Evolutionary conservation across 768 basidiomycete genomes (phyloP).

Genomic region (Cystobasidium tubakii): DNA sequence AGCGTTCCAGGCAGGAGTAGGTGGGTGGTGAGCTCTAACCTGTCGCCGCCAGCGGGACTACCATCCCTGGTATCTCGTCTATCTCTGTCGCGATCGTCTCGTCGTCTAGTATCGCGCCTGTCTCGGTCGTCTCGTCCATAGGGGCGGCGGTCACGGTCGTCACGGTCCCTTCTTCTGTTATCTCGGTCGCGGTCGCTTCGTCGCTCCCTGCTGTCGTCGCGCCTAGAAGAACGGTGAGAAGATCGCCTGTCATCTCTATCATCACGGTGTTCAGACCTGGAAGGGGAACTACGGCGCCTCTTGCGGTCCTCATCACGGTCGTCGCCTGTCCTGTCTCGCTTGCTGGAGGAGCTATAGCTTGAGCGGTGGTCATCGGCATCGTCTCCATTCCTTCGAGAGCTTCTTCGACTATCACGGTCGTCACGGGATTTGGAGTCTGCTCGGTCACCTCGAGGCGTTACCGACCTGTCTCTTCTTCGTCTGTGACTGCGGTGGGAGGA

Average conservation of each 20-base stretch:
- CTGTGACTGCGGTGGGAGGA: conserved; percentile 22
- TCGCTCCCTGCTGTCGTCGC: conserved; percentile 20
- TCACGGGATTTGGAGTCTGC: background rate
- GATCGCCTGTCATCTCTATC: background rate
- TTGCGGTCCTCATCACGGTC: conserved; percentile 61
- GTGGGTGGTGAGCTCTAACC: too few species aligned
- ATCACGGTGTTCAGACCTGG: conserved; percentile 14
- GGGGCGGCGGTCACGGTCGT: background rate
- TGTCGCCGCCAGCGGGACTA: background rate
- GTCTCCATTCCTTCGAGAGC: background rate
- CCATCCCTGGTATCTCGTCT: background rate
- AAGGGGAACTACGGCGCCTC: background rate
- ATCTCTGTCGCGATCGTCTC: conserved; percentile 19
- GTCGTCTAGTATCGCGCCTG: conserved; percentile 16
- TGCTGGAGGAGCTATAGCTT: conserved; percentile 45
- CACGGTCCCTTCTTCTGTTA: conserved; percentile 7
- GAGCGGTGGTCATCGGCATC: conserved; percentile 53
- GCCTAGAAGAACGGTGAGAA: conserved; percentile 22
- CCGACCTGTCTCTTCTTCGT: conserved; percentile 27
- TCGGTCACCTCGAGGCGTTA: conserved; percentile 26
- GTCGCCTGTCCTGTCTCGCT: conserved; percentile 57
- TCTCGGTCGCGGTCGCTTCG: background rate
- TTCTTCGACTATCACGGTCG: conserved; percentile 5
- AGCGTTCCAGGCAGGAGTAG: too few species aligned
- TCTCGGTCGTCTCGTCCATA: conserved; percentile 4